A percentile compares a stretch with the other conserved stretches of the same genome.
These are phyloP conservation scores for Paramecium tetraurelia DNA, from an alignment of 73 alveolate species.

Conservation along the genomic window DNA sequence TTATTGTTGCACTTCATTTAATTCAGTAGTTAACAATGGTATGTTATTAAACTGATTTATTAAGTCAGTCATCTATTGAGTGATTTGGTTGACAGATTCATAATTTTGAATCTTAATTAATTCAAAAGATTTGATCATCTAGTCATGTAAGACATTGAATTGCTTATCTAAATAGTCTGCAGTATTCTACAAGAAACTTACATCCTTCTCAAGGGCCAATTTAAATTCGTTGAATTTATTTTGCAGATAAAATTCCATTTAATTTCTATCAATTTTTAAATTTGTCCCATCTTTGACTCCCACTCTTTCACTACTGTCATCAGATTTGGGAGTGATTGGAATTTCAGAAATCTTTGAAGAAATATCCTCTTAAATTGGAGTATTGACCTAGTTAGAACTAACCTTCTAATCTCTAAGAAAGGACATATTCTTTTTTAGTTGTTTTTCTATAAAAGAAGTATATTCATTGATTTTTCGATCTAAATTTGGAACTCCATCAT, in stretches of 20 bases:
- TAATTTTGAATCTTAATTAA: not conserved
- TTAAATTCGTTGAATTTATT: not conserved
- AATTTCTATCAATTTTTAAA: not conserved
- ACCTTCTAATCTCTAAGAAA: not conserved
- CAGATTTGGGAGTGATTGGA: not conserved
- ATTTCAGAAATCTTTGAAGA: not conserved
- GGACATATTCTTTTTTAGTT: conserved; percentile 12
- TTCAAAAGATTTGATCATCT: not conserved
- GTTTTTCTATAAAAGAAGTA: not conserved
- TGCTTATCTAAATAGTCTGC: not conserved
- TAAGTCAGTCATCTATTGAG: not conserved
- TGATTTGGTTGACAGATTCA: not conserved
- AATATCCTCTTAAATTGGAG: not conserved
- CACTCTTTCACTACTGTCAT: not conserved
- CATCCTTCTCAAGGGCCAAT: not conserved
- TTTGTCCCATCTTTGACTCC: not conserved
- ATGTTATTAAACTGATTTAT: not conserved
- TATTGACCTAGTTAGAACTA: not conserved
- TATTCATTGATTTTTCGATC: conserved; percentile 13
- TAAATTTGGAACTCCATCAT: conserved; percentile 33
- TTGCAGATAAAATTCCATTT: not conserved
- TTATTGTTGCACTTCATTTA: not conserved
- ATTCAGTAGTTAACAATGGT: not conserved
- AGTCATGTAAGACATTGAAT: not conserved
- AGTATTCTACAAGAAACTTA: not conserved